These are phyloP conservation scores for Neodidymelliopsis sp. DNA, from an alignment of 2,329 filamentous ascomycete species.

Conservation along the genomic window DNA sequence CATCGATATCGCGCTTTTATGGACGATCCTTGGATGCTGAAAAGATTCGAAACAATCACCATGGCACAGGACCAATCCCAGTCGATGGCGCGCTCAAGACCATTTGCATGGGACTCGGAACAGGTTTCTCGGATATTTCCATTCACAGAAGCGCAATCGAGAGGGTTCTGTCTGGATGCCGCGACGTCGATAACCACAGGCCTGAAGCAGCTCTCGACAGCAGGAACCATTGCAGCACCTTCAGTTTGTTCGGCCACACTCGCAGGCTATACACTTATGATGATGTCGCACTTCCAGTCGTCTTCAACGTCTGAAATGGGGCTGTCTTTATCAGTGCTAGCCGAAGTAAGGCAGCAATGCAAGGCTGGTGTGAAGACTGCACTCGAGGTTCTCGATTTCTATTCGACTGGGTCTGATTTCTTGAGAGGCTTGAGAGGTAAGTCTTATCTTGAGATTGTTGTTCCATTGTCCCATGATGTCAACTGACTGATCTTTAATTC, in stretches of 20 bases:
- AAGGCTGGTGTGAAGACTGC: neutral
- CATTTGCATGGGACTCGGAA: neutral
- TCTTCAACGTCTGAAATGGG: neutral
- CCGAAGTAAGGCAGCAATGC: neutral
- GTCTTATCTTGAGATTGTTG: neutral
- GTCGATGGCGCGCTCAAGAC: neutral
- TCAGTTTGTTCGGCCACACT: neutral
- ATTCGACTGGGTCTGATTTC: neutral
- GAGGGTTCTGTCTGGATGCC: neutral
- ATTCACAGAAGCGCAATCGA: neutral
- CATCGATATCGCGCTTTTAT: neutral
- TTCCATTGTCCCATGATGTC: neutral
- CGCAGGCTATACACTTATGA: neutral
- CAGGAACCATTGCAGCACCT: neutral
- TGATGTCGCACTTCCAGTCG: neutral
- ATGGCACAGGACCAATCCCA: neutral
- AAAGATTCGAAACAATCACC: neutral
- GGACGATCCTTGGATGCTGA: neutral
- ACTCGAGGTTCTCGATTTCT: neutral
- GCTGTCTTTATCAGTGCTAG: neutral
- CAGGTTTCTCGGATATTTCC: neutral
- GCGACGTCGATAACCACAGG: neutral
- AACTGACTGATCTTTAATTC: neutral
- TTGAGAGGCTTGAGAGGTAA: neutral
- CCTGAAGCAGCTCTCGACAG: neutral